These are phyloP conservation scores for Phytophthora meadii DNA, from an alignment of 352 stramenopile genomes.

Conservation along the genomic window DNA sequence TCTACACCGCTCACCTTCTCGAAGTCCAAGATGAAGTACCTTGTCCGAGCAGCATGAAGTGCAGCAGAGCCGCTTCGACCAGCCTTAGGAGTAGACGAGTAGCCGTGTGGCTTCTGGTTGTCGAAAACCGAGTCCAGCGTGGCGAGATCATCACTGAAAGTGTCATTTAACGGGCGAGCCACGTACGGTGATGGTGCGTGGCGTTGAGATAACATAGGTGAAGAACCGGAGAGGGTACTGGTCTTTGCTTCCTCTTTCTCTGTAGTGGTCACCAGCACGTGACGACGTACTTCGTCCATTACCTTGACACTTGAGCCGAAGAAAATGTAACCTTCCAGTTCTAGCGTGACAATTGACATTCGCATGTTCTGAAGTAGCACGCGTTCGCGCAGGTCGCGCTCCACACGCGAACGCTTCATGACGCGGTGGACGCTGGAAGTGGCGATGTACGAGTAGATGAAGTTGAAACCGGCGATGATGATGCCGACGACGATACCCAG, in stretches of 20 bases:
- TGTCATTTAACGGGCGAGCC: constrained; percentile 32
- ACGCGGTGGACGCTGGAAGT: constrained; percentile 78
- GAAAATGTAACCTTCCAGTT: constrained; percentile 90
- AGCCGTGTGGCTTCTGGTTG: constrained; percentile 44
- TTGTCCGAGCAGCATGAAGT: constrained; percentile 75
- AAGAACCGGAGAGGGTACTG: constrained; percentile 26
- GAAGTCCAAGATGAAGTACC: constrained; percentile 92
- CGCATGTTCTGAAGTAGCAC: constrained; percentile 73
- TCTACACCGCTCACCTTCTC: constrained; percentile 90
- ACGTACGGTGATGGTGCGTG: constrained; percentile 36
- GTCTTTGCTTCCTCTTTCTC: constrained; percentile 44
- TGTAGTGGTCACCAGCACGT: constrained; percentile 68
- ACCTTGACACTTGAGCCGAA: constrained; percentile 89
- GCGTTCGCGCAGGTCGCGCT: constrained; percentile 79
- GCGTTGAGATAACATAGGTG: constrained; percentile 27
- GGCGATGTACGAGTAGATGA: constrained; percentile 85
- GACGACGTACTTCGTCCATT: constrained; percentile 87
- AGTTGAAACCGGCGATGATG: constrained; percentile 88
- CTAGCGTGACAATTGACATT: constrained; percentile 86
- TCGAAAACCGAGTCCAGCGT: constrained; percentile 69
- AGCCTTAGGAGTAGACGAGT: constrained; percentile 48
- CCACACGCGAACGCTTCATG: constrained; percentile 83
- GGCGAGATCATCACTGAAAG: constrained; percentile 57
- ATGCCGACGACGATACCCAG: constrained; percentile 95
- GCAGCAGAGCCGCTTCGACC: constrained; percentile 31